Evolutionary conservation across 2,329 filamentous ascomycete species (phyloP).

Genomic region (Pezizomycotina sp.): DNA sequence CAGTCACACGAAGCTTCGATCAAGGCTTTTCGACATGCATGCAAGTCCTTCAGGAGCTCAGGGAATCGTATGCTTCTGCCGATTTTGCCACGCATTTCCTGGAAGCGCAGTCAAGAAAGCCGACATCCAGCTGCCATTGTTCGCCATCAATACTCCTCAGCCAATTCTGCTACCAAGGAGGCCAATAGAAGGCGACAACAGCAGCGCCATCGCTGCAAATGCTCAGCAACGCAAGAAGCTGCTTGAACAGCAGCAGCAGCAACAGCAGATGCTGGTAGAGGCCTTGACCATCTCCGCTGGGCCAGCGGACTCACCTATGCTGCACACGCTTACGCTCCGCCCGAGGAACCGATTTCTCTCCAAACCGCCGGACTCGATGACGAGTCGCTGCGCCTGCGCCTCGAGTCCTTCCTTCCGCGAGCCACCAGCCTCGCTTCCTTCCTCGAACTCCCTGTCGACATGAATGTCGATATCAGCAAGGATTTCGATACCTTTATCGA

Average conservation of each 20-base stretch:
- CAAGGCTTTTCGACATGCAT: conserved; percentile 82
- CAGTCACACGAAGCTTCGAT: conserved; percentile 56
- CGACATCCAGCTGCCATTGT: conserved; percentile 51
- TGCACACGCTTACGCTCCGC: no score
- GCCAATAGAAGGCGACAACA: conserved; percentile 11
- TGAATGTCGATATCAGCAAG: conserved; percentile 15
- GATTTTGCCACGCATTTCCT: conserved; percentile 91
- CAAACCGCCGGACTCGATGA: no score
- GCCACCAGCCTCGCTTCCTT: no score
- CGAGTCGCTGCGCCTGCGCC: no score
- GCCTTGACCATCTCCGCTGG: no score
- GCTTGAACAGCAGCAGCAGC: neutral
- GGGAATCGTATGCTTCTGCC: conserved; percentile 83
- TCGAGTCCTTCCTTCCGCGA: no score
- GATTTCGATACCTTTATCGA: conserved; percentile 11
- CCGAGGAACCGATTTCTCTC: no score
- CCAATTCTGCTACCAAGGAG: conserved; percentile 18
- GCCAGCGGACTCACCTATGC: no score
- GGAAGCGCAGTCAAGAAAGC: conserved; percentile 85
- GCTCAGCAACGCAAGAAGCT: neutral
- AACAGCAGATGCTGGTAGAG: no score
- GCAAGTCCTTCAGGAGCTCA: conserved; percentile 71
- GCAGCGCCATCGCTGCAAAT: conserved; percentile 13
- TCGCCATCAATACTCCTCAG: conserved; percentile 19
- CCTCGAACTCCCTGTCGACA: conserved; percentile 16